Evolutionary conservation across 2,329 filamentous ascomycete genomes (phyloP), one percentile per base, ranked within the genome.

Genomic region (Cryphonectria japonica): DNA sequence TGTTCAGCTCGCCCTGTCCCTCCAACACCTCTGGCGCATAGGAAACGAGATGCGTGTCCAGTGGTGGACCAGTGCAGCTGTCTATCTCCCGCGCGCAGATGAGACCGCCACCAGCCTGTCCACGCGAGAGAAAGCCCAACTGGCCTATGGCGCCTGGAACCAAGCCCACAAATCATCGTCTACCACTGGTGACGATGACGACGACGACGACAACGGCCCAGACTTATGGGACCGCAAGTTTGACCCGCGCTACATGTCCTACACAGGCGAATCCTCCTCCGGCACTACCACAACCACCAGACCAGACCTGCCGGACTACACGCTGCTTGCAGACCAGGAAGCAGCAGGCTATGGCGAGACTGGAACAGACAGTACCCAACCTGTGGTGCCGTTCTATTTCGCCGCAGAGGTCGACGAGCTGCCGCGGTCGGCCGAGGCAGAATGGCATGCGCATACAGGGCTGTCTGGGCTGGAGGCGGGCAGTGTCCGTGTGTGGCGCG

Each of bases 21-120:
- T 98, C 16, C 96, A 99, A 80, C 95, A 98, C 80, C 87, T 98
- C 34, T 95, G 92, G 89, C 89, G 95, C 54, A 91, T 99, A 67
- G 95, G 91, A 0, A 80, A 85, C 60, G 91, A 91, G 57, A 91
- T 92, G 84, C 84, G 88, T 68, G 90, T 97, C 3, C 85, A 89
- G 69, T 91, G 89, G 84, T 97, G 93, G 92, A 87, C 88, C 5
- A 91, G 90, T 72, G 92, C 87, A 1, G 88, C 97, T 64, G 93
- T 91, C 0, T 97, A 94, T 78, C 86, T 97, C 70, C 85, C 90
- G 1, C 77, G 77, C 61, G 2, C 43, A 46, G 43, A 46, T 14
- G 16, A 46, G 16, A 8, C 16, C 19, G 8, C 43, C 1, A 22
- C 43, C 43, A 8, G 16, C 68, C 26, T 62, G 41, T 46, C 67